A percentile compares a stretch with the other conserved stretches of the same genome.
These are phyloP conservation scores for Jaltomata sinuosa DNA, from an alignment of 257 asterid species.

Conservation along the genomic window DNA sequence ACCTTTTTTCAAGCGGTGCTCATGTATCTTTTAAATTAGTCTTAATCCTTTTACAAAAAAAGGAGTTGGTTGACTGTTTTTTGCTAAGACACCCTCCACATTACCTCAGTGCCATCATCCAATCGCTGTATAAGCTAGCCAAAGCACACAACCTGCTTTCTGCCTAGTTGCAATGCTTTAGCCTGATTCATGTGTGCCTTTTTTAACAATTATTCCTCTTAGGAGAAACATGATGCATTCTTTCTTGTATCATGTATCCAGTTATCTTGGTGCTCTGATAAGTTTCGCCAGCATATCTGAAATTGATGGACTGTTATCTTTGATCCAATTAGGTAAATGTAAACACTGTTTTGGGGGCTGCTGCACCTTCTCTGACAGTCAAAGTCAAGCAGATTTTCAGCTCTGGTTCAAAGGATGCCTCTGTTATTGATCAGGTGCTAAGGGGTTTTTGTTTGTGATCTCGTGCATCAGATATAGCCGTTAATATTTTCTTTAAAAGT, in stretches of 20 bases:
- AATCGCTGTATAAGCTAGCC: neutral
- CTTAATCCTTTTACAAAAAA: neutral
- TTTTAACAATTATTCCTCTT: neutral
- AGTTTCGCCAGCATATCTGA: neutral
- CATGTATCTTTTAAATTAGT: neutral
- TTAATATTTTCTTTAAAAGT: neutral
- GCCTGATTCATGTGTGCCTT: neutral
- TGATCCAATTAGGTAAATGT: slow-evolving; percentile 50
- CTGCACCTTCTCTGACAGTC: slow-evolving; percentile 70
- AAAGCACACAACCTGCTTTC: neutral
- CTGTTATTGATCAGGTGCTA: slow-evolving; percentile 71
- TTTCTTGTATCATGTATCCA: neutral
- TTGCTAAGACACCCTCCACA: neutral
- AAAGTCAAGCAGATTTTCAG: slow-evolving; percentile 74
- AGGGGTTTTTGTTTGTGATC: slow-evolving; percentile 3
- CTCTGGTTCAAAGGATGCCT: slow-evolving; percentile 80
- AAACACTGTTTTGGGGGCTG: slow-evolving; percentile 75
- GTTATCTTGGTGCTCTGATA: neutral
- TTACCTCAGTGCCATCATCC: neutral
- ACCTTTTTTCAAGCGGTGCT: neutral
- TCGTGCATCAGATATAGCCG: slow-evolving; percentile 3
- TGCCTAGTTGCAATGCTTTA: neutral
- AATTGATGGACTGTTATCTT: neutral
- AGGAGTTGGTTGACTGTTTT: neutral
- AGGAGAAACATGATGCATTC: neutral